Base-by-base conservation (phyloP, 352 stramenopile genomes). In the Saprolegnia diclina region DNA sequence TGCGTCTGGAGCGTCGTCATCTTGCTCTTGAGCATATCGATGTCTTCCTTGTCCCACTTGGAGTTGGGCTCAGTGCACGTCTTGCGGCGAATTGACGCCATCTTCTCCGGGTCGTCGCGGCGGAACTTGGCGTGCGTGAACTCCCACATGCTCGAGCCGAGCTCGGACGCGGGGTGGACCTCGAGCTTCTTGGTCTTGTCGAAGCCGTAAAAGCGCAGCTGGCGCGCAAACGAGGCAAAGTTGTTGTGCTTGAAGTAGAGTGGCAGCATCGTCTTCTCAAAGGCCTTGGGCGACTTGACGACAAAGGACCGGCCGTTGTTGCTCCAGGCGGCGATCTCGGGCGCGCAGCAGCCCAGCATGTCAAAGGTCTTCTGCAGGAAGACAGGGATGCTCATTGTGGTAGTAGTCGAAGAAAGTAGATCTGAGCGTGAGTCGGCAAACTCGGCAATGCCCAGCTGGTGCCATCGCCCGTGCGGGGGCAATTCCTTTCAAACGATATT, bases 191-290 rank as follows among this genome's bases (percentile, higher is more conserved):
- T 95, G 77, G 92, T 85, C 74, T 97, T 97, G 54, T 91, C 89
- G 75, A 97, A 97, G 53, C 90, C 90, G 71, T 97, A 97, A 66
- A 97, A 96, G 73, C 97, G 97, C 53, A 97, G 79, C 72, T 97
- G 91, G 21, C 91, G 86, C 74, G 97, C 90, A 76, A 97, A 97
- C 56, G 79, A 92, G 69, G 87, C 93, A 65, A 97, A 97, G 74
- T 97, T 97, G 75, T 94, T 95, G 88, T 97, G 91, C 79, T 97
- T 97, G 72, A 97, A 97, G 79, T 96, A 97, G 65, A 81, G 81
- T n/a, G 91, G 91, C 18, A 97, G 82, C 73, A 97, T 93, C 44
- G 83, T 83, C 72, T 90, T 88, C 18, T 91, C 89, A 74, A 97
- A 97, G 75, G 94, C 87, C 62, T 92, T 89, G 61, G 90, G 89